Base-by-base conservation (phyloP, 1,139 yeast genomes). In the Geotrichum aggregatum region DNA sequence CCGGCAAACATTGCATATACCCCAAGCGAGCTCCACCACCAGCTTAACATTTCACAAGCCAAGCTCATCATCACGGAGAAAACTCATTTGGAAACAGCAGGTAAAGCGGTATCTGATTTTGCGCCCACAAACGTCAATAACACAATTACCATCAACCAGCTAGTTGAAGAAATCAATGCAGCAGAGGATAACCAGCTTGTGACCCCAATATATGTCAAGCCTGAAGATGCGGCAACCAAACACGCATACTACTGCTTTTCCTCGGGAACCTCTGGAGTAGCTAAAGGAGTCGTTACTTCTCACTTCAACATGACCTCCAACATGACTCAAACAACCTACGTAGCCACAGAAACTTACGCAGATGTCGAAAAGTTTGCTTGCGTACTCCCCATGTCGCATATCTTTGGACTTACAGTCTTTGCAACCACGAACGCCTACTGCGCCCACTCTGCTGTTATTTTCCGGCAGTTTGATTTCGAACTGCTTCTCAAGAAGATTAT, bases 201-300 rank as follows among this genome's bases (percentile, higher is more conserved):
- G 30, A 39, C 42, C 13, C 47, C 44, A 38, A 3, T 39, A 16
- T 21, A 31, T 24, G 22, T 50, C 13, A 31, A 57, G n/a, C 50
- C 57, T 7, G 61, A 61, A 7, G 54, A 55, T 10, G 57, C 57
- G 21, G 46, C 47, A 18, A 49, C 53, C 7, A 63, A 65, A 45
- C 61, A 61, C 10, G 73, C 74, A 11, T 69, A 68, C 55, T 66
- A 67, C 54, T 71, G 73, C 57, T 86, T 84, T 66, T 84, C 94
- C 3, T 81, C 88, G 1, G 92, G 92, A 30, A 83, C 92, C 13
- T 81, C 88, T 1, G 91, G 91, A 10, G 66, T 74, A 45, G 88
- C 91, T 28, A 84, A 85, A 66, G 91, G 89, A 26, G 92, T 84
- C 21, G 77, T 78, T 52, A 73, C 84, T 56, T 73, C 81, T 13